Conservation (phyloP, 2,329 filamentous ascomycete species). For the Lizonia empirigonia region DNA sequence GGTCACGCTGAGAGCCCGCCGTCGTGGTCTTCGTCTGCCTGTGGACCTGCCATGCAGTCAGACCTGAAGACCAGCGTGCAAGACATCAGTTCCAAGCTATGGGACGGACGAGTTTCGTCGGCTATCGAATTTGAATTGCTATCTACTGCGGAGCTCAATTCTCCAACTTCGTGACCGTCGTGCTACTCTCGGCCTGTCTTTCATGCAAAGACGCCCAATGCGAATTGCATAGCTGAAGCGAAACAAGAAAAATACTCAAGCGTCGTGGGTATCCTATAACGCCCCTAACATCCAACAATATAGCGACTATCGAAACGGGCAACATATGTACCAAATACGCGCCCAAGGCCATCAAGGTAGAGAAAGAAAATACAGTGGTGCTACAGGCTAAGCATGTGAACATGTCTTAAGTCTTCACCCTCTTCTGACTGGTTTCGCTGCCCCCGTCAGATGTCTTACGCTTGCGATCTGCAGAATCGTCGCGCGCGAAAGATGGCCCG, state of each 20-base stretch:
- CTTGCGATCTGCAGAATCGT: slow-evolving; percentile 49
- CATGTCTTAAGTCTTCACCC: slow-evolving; percentile 41
- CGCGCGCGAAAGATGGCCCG: slow-evolving; percentile 52
- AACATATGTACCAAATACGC: slow-evolving; percentile 18
- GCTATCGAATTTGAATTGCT: neutral
- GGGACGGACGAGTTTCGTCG: neutral
- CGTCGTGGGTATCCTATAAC: slow-evolving; percentile 38
- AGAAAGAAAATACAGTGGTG: slow-evolving; percentile 12
- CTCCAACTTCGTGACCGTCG: slow-evolving; percentile 12
- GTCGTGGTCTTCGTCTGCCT: slow-evolving; percentile 11
- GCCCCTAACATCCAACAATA: slow-evolving; percentile 25
- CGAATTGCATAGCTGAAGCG: slow-evolving; percentile 10
- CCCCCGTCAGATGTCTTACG: slow-evolving; percentile 50
- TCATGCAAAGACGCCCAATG: slow-evolving; percentile 6
- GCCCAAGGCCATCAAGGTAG: slow-evolving; percentile 13
- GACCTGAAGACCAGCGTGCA: neutral
- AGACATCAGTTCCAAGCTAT: too few species aligned
- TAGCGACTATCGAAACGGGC: slow-evolving; percentile 10
- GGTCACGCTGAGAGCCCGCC: slow-evolving; percentile 10
- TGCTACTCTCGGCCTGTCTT: too few species aligned
- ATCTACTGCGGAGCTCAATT: slow-evolving; percentile 24
- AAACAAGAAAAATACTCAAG: slow-evolving; percentile 22
- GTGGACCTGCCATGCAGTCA: neutral
- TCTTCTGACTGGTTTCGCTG: slow-evolving; percentile 46
- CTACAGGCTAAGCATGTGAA: slow-evolving; percentile 10